phyloP scores from a whole-genome alignment of 2,329 filamentous ascomycete species.

The Aspergillus sp. region DNA sequence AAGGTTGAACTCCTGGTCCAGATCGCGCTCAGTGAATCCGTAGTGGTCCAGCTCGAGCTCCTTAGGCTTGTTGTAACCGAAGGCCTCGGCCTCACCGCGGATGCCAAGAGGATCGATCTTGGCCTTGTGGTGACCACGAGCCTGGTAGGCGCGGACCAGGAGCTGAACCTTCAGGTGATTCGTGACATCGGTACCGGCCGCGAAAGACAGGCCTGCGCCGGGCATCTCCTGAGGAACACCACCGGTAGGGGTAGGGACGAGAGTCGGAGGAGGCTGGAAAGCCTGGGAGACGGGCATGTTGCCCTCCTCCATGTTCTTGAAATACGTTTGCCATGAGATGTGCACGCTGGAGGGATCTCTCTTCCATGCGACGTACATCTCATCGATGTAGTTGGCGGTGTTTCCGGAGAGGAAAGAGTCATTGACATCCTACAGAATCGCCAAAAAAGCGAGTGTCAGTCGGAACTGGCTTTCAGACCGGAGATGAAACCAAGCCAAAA shows the following conservation, averaged over 20 bases:
- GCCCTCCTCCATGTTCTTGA: constrained; percentile 98
- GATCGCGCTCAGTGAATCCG: constrained; percentile 89
- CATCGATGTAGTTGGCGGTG: constrained; percentile 98
- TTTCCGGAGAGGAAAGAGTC: constrained; percentile 96
- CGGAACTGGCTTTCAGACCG: constrained; percentile 7
- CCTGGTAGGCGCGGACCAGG: constrained; percentile 94
- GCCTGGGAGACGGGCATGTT: constrained; percentile 97
- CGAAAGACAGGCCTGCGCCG: constrained; percentile 64
- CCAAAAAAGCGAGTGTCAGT: constrained; percentile 25
- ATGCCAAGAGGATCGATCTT: constrained; percentile 96
- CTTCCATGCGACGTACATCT: constrained; percentile 99
- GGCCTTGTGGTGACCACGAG: constrained; percentile 96
- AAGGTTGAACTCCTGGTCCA: constrained; percentile 87
- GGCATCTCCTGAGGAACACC: constrained; percentile 74
- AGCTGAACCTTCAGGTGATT: constrained; percentile 99
- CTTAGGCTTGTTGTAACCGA: constrained; percentile 84
- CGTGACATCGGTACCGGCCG: constrained; percentile 77
- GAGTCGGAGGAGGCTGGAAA: constrained; percentile 91
- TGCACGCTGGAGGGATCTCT: constrained; percentile 90
- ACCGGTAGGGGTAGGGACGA: constrained; percentile 79
- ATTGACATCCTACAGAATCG: constrained; percentile 67
- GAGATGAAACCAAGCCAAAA: background rate
- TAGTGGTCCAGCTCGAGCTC: constrained; percentile 93
- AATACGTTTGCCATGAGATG: constrained; percentile 98
- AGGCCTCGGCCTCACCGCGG: constrained; percentile 78